These are phyloP conservation scores for Brassica carinata DNA, from an alignment of 345 rosid genomes.

Conservation along the genomic window DNA sequence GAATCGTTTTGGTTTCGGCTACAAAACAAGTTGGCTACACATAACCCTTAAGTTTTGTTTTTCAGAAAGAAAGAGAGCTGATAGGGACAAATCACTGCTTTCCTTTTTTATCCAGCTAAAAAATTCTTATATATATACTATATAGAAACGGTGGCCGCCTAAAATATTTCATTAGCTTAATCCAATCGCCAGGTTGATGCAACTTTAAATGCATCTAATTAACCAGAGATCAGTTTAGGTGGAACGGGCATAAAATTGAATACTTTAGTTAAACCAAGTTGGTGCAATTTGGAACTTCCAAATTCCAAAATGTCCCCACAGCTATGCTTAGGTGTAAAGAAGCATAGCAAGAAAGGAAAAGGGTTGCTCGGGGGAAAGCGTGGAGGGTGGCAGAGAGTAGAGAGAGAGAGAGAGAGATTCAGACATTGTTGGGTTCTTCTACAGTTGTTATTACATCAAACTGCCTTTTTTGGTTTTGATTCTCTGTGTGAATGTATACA, in stretches of 20 bases:
- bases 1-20: slow-evolving; percentile 32
- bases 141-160: neutral
- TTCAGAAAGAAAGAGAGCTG: slow-evolving; percentile 33
- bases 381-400: slow-evolving; percentile 51
- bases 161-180: slow-evolving; percentile 7
- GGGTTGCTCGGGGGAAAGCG: slow-evolving; percentile 69
- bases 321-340: slow-evolving; percentile 35
- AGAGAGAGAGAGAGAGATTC: slow-evolving; percentile 23
- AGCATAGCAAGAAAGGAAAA: slow-evolving; percentile 32
- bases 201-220: neutral
- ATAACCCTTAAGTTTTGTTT: slow-evolving; percentile 26
- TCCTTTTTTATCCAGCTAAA: slow-evolving; percentile 28
- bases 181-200: neutral
- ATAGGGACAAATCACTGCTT: slow-evolving; percentile 37
- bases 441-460: slow-evolving; percentile 37
- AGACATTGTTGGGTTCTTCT: slow-evolving; percentile 39
- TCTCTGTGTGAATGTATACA: slow-evolving; percentile 37
- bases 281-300: slow-evolving; percentile 14
- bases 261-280: neutral
- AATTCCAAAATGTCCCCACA: slow-evolving; percentile 40
- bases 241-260: neutral
- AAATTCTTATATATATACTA: neutral
- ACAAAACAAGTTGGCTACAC: slow-evolving; percentile 36
- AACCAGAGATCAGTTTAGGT: slow-evolving; percentile 29
- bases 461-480: slow-evolving; percentile 33